A percentile compares a stretch with the other conserved stretches of the same genome.
phyloP scores from a whole-genome alignment of 2,329 filamentous ascomycete species.

The Cercospora citrullina region DNA sequence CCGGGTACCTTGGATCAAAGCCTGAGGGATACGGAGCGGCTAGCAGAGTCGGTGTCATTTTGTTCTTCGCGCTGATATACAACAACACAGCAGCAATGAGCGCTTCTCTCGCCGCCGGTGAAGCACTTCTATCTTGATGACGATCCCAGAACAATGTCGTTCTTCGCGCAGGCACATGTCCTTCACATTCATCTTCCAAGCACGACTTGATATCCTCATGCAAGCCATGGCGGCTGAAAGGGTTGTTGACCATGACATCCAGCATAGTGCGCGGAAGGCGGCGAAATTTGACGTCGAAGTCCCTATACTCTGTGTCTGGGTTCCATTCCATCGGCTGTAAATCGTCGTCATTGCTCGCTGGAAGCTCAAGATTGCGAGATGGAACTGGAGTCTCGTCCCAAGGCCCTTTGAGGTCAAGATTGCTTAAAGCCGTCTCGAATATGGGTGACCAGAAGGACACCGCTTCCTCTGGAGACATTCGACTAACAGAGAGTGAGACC shows the following conservation, averaged over 20 bases:
- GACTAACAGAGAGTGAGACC: constrained; percentile 31
- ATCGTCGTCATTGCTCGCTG: not conserved
- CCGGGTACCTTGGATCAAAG: constrained; percentile 36
- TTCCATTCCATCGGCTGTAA: constrained; percentile 29
- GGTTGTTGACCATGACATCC: constrained; percentile 16
- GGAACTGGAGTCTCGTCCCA: constrained; percentile 6
- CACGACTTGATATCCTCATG: not conserved
- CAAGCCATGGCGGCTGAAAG: not conserved
- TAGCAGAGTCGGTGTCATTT: constrained; percentile 29
- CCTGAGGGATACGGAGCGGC: constrained; percentile 33
- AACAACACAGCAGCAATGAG: constrained; percentile 39
- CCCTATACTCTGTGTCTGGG: constrained; percentile 19
- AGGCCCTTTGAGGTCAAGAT: constrained; percentile 16
- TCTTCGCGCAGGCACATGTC: not conserved
- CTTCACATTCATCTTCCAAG: not conserved
- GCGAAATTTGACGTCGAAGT: constrained; percentile 5
- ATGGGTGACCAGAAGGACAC: constrained; percentile 34
- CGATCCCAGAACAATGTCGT: not conserved
- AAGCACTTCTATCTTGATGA: not conserved
- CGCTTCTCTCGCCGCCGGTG: constrained; percentile 34
- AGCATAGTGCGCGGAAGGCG: constrained; percentile 25
- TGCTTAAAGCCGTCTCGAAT: constrained; percentile 18
- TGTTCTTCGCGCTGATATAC: constrained; percentile 34
- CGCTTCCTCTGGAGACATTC: constrained; percentile 38
- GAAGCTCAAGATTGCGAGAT: constrained; percentile 14